Conservation (phyloP, 257 asterid genomes). For the Penstemon davidsonii region DNA sequence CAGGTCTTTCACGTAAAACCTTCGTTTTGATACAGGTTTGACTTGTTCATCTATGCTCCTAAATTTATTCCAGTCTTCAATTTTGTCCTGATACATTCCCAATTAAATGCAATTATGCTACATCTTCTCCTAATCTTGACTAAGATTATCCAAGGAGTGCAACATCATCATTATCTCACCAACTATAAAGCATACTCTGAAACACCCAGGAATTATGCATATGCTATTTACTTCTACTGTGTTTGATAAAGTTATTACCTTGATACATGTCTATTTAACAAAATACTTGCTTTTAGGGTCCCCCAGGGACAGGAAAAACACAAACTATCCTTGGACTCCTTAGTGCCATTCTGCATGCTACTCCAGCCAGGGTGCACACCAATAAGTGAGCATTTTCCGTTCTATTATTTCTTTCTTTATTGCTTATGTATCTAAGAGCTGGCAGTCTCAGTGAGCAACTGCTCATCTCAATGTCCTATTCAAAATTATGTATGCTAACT, state of each 20-base stretch:
- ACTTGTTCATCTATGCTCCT: constrained; percentile 26
- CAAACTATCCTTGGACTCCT: constrained; percentile 97
- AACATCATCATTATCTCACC: not conserved
- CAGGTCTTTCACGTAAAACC: constrained; percentile 81
- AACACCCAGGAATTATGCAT: constrained; percentile 6
- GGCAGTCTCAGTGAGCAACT: constrained; percentile 21
- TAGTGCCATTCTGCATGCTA: constrained; percentile 94
- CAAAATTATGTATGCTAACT: constrained; percentile 1
- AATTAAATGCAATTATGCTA: not conserved
- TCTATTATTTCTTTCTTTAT: constrained; percentile 18
- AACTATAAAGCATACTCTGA: not conserved
- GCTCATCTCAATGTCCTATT: constrained; percentile 5
- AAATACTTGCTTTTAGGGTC: constrained; percentile 65
- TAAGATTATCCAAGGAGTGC: not conserved
- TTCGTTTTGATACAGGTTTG: constrained; percentile 94
- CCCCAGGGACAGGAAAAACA: constrained; percentile 99
- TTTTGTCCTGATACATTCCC: constrained; percentile 1
- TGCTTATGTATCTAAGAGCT: constrained; percentile 24
- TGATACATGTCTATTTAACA: constrained; percentile 33
- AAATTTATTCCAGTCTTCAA: not conserved
- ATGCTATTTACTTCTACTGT: constrained; percentile 14
- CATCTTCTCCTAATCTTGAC: constrained; percentile 6
- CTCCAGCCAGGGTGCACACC: constrained; percentile 87
- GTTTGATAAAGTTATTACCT: constrained; percentile 9
- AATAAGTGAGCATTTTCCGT: constrained; percentile 45